phyloP scores from a whole-genome alignment of 2,329 filamentous ascomycete genomes.

The Fusarium pininemorale region DNA sequence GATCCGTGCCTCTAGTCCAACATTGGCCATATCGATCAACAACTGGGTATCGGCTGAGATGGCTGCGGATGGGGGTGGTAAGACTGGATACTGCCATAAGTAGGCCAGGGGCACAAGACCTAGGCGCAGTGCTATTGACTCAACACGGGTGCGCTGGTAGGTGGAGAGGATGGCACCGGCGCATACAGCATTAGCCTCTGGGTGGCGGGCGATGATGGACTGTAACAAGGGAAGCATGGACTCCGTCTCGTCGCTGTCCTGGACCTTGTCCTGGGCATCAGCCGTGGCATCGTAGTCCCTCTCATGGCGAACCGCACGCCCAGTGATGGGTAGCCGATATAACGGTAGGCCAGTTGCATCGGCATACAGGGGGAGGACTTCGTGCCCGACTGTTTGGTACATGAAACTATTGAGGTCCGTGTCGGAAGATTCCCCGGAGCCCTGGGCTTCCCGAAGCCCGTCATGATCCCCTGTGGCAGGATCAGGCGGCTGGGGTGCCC shows the following conservation, averaged over 20 bases:
- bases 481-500: slow-evolving; percentile 22
- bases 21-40: slow-evolving; percentile 81
- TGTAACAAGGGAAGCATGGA: slow-evolving; percentile 80
- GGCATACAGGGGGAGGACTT: slow-evolving; percentile 85
- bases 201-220: slow-evolving; percentile 73
- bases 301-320: slow-evolving; percentile 73
- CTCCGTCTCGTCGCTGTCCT: slow-evolving; percentile 82
- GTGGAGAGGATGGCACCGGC: slow-evolving; percentile 94
- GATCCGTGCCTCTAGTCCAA: slow-evolving; percentile 86
- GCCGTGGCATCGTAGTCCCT: slow-evolving; percentile 69
- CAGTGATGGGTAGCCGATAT: slow-evolving; percentile 81
- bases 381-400: slow-evolving; percentile 97
- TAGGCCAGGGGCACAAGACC: slow-evolving; percentile 84
- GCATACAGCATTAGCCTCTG: slow-evolving; percentile 84
- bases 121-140: slow-evolving; percentile 88
- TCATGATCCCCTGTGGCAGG: slow-evolving; percentile 6
- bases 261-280: slow-evolving; percentile 22
- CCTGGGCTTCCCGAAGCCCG: slow-evolving; percentile 3
- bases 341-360: slow-evolving; percentile 82
- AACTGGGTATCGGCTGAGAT: slow-evolving; percentile 63
- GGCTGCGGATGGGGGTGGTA: slow-evolving; percentile 61
- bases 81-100: slow-evolving; percentile 87
- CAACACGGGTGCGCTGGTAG: slow-evolving; percentile 95
- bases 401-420: slow-evolving; percentile 92
- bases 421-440: slow-evolving; percentile 39